Evolutionary conservation across 2,329 filamentous ascomycete genomes (phyloP).

Genomic region (Metarhizium rileyi): DNA sequence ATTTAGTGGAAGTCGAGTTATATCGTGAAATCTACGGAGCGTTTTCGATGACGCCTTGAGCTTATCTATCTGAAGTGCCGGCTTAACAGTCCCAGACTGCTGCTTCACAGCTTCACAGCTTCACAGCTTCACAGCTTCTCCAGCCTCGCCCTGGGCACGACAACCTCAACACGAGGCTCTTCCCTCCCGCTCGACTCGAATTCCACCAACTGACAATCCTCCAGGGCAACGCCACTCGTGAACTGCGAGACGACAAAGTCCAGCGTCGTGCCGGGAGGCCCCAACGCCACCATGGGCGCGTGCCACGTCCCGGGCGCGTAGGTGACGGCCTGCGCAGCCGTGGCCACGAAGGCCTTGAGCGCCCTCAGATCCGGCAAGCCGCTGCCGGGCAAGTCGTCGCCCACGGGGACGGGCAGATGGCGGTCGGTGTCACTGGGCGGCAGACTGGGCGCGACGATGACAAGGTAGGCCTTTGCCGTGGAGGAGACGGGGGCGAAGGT

Average conservation of each 20-base stretch:
- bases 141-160: conserved; percentile 15
- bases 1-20: too few relatives aligned
- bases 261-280: conserved; percentile 44
- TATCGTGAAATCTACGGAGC: too few relatives aligned
- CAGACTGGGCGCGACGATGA: conserved; percentile 78
- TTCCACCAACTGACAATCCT: conserved; percentile 80
- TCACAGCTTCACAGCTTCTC: conserved; percentile 11
- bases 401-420: conserved; percentile 18
- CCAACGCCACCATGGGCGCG: conserved; percentile 88
- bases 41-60: too few relatives aligned
- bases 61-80: too few relatives aligned
- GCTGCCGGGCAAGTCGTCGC: conserved; percentile 40
- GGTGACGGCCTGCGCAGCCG: conserved; percentile 73
- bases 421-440: conserved; percentile 26
- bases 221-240: conserved; percentile 67
- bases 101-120: too few relatives aligned
- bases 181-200: conserved; percentile 22
- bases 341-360: conserved; percentile 69
- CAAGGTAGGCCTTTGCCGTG: conserved; percentile 54
- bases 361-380: conserved; percentile 64
- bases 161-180: conserved; percentile 31
- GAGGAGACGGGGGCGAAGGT: conserved; percentile 72
- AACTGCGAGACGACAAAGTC: conserved; percentile 89
- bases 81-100: too few relatives aligned
- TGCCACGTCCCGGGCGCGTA: conserved; percentile 92